These are phyloP conservation scores for Coriolopsis trogii DNA, from an alignment of 1,284 basidiomycete species.

Conservation along the genomic window DNA sequence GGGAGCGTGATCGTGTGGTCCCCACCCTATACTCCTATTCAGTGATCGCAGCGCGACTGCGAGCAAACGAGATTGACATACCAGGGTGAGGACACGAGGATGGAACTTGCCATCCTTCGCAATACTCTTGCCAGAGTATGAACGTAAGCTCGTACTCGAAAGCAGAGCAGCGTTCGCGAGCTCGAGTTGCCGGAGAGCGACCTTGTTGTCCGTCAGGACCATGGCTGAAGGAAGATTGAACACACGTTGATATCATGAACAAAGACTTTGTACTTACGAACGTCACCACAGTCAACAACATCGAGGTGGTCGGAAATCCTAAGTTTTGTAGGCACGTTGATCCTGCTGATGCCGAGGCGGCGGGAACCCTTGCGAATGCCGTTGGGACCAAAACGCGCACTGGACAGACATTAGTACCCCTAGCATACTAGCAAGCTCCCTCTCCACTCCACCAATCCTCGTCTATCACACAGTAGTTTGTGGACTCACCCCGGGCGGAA, in stretches of 20 bases:
- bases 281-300: slow-evolving; percentile 42
- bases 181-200: slow-evolving; percentile 39
- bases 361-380: slow-evolving; percentile 41
- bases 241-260: not conserved
- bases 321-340: slow-evolving; percentile 36
- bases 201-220: slow-evolving; percentile 38
- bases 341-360: slow-evolving; percentile 32
- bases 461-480: not conserved
- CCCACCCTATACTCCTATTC: slow-evolving; percentile 32
- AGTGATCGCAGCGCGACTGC: not conserved
- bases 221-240: slow-evolving; percentile 27
- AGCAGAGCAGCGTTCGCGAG: slow-evolving; percentile 35
- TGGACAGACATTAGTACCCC: slow-evolving; percentile 4
- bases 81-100: slow-evolving; percentile 40
- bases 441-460: too few species aligned
- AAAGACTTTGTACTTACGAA: slow-evolving; percentile 30
- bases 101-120: slow-evolving; percentile 41
- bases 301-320: slow-evolving; percentile 34
- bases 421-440: too few species aligned
- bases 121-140: slow-evolving; percentile 30
- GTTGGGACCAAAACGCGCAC: slow-evolving; percentile 41
- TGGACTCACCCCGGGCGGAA: slow-evolving; percentile 37
- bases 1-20: slow-evolving; percentile 46
- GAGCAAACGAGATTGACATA: slow-evolving; percentile 9
- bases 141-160: slow-evolving; percentile 23